Percentiles rank a stretch among this genome's conserved stretches.
phyloP scores from a whole-genome alignment of 2,329 filamentous ascomycete species.

The Xylariales sp. region DNA sequence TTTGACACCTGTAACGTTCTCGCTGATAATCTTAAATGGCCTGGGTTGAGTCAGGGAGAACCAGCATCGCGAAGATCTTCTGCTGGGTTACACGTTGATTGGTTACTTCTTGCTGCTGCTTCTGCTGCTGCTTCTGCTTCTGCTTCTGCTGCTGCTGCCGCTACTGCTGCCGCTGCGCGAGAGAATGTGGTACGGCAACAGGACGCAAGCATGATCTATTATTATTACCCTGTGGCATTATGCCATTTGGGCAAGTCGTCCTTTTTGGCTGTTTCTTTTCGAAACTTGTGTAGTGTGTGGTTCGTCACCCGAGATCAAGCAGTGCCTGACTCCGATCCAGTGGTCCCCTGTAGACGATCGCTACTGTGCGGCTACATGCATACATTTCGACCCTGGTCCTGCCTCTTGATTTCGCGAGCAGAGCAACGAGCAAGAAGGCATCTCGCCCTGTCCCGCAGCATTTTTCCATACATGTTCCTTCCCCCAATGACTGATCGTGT shows the following conservation, averaged over 20 bases:
- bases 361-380: slow-evolving; percentile 45
- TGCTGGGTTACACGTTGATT: slow-evolving; percentile 16
- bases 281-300: slow-evolving; percentile 6
- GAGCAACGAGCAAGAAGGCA: background rate
- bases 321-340: slow-evolving; percentile 44
- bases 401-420: slow-evolving; percentile 27
- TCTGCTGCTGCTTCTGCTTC: background rate
- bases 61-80: slow-evolving; percentile 7
- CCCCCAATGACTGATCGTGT: slow-evolving; percentile 12
- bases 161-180: slow-evolving; percentile 4
- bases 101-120: slow-evolving; percentile 5
- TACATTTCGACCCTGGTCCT: slow-evolving; percentile 41
- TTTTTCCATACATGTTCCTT: background rate
- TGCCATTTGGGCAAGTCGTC: no score
- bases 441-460: background rate
- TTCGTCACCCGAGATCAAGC: slow-evolving; percentile 44
- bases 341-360: slow-evolving; percentile 37
- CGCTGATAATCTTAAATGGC: background rate
- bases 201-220: background rate
- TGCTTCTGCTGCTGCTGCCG: no score
- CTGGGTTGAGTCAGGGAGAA: background rate
- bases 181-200: slow-evolving; percentile 13
- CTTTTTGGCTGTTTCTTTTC: background rate
- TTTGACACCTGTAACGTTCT: background rate
- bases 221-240: background rate